Evolutionary conservation across 495 filamentous ascomycete species (phyloP).

Genomic region (Lentithecium fluviatile): DNA sequence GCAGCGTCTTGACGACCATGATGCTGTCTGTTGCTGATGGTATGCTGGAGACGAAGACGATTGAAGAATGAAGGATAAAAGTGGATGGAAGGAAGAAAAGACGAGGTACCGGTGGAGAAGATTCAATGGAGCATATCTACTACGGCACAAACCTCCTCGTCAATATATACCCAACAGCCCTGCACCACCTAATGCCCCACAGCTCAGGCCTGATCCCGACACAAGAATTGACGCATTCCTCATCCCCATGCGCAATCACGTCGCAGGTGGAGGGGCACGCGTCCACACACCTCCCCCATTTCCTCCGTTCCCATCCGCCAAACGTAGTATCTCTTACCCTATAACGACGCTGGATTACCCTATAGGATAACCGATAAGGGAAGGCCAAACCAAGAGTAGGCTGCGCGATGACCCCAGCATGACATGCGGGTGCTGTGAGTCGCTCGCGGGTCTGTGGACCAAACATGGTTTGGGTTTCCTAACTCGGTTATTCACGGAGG

Average conservation of each 20-base stretch:
- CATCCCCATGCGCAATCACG: not conserved
- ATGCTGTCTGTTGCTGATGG: not conserved
- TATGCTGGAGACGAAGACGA: not conserved
- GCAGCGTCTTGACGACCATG: conserved; percentile 17
- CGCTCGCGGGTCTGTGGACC: not conserved
- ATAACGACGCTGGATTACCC: not conserved
- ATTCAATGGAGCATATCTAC: not conserved
- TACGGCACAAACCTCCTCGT: too few relatives aligned
- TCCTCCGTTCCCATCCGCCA: not conserved
- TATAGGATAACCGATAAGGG: not conserved
- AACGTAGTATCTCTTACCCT: conserved; percentile 1
- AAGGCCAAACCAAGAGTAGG: not conserved
- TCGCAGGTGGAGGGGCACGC: not conserved
- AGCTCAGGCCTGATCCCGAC: too few relatives aligned
- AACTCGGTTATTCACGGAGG: not conserved
- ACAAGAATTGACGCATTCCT: too few relatives aligned
- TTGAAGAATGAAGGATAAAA: too few relatives aligned
- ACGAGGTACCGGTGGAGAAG: not conserved
- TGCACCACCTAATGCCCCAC: too few relatives aligned
- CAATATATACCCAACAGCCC: too few relatives aligned
- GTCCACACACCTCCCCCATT: not conserved
- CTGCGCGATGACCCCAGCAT: not conserved
- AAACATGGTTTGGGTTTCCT: not conserved
- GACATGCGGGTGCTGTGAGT: not conserved
- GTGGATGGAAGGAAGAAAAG: not conserved